Evolutionary conservation across 768 basidiomycete species (phyloP).

Genomic region (Phaeolepiota aurea): DNA sequence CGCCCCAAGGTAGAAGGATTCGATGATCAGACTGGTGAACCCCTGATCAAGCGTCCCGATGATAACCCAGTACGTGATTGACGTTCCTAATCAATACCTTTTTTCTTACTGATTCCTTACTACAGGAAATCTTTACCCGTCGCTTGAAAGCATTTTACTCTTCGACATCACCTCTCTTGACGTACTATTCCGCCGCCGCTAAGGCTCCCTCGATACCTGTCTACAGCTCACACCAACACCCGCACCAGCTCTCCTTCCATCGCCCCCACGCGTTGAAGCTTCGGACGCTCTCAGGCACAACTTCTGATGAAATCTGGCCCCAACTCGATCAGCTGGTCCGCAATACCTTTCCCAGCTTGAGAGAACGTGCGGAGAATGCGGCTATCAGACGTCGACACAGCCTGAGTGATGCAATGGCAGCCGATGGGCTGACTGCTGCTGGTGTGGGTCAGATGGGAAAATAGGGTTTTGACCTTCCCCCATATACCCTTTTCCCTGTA

Average conservation of each 20-base stretch:
- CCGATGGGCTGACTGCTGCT: slow-evolving; percentile 15
- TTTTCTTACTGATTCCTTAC: slow-evolving; percentile 4
- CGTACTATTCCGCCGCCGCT: slow-evolving; percentile 46
- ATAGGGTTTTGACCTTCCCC: slow-evolving; percentile 2
- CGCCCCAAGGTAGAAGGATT: slow-evolving; percentile 69
- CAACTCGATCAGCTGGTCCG: slow-evolving; percentile 57
- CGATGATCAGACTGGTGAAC: slow-evolving; percentile 85
- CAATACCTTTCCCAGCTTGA: slow-evolving; percentile 48
- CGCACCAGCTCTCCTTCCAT: slow-evolving; percentile 42
- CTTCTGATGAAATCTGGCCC: slow-evolving; percentile 90
- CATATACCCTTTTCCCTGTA: slow-evolving; percentile 4
- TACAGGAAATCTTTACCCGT: slow-evolving; percentile 69
- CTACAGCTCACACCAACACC: slow-evolving; percentile 31
- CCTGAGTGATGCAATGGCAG: slow-evolving; percentile 45
- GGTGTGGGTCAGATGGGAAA: neutral
- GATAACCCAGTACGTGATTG: slow-evolving; percentile 68
- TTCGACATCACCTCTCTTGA: slow-evolving; percentile 74
- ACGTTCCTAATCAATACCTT: slow-evolving; percentile 1
- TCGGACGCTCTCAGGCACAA: slow-evolving; percentile 57
- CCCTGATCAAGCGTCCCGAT: slow-evolving; percentile 80
- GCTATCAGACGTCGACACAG: slow-evolving; percentile 38
- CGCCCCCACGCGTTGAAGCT: slow-evolving; percentile 40
- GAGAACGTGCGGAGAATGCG: slow-evolving; percentile 34
- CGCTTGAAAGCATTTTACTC: slow-evolving; percentile 72
- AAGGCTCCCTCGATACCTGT: slow-evolving; percentile 15